These are phyloP conservation scores for Globisporangium nodosum DNA, from an alignment of 352 stramenopile species.

Conservation along the genomic window DNA sequence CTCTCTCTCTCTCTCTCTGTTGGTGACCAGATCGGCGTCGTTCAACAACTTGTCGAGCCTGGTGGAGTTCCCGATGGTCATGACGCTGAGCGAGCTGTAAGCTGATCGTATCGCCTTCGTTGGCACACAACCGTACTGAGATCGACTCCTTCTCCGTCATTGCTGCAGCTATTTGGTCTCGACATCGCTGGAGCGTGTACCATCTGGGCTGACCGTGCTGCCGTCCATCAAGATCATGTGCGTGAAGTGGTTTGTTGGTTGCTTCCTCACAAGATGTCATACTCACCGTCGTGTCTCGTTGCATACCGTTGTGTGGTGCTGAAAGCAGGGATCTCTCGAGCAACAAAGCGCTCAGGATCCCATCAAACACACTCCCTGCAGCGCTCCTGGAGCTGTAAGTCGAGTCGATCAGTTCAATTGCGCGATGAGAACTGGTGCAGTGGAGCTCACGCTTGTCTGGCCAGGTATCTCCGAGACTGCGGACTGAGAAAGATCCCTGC, in stretches of 20 bases:
- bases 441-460: background rate
- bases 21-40: slow-evolving; percentile 8
- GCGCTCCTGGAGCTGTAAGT: slow-evolving; percentile 12
- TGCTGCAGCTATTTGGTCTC: slow-evolving; percentile 7
- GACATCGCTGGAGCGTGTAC: slow-evolving; percentile 2
- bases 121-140: background rate
- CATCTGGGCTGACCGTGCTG: slow-evolving; percentile 9
- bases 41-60: slow-evolving; percentile 8
- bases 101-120: background rate
- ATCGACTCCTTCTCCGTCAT: background rate
- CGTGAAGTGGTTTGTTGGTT: background rate
- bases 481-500: slow-evolving; percentile 6
- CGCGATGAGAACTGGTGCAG: background rate
- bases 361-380: slow-evolving; percentile 13
- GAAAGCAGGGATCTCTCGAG: slow-evolving; percentile 8
- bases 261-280: too few species aligned
- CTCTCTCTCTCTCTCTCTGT: too few species aligned
- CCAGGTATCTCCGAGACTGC: slow-evolving; percentile 11
- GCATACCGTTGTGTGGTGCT: too few species aligned
- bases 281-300: background rate
- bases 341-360: slow-evolving; percentile 9
- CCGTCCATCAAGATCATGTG: slow-evolving; percentile 16
- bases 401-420: background rate
- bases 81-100: slow-evolving; percentile 11
- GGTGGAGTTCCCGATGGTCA: slow-evolving; percentile 8